Evolutionary conservation across 1,139 yeast species (phyloP).

Genomic region (Debaryomycetaceae sp.): DNA sequence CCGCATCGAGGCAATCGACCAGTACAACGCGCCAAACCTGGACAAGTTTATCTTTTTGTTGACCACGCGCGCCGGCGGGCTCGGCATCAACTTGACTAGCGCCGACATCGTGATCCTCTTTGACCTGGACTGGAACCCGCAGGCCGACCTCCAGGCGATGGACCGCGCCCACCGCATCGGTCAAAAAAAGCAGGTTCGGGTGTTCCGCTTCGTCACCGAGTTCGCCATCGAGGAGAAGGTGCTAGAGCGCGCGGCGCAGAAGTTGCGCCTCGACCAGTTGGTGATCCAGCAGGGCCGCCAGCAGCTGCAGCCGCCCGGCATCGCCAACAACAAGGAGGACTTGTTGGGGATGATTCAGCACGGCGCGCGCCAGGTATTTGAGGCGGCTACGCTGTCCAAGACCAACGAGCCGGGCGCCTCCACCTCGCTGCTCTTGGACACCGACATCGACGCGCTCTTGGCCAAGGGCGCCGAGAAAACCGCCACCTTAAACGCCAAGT

Average conservation of each 20-base stretch:
- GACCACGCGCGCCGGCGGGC: slow-evolving; percentile 85
- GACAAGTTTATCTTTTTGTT: slow-evolving; percentile 66
- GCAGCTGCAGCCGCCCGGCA: slow-evolving; percentile 35
- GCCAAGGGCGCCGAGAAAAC: slow-evolving; percentile 80
- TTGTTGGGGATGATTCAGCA: slow-evolving; percentile 74
- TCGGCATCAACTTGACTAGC: slow-evolving; percentile 73
- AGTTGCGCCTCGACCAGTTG: slow-evolving; percentile 70
- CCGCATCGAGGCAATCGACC: slow-evolving; percentile 72
- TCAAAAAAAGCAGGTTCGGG: slow-evolving; percentile 76
- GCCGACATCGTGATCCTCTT: slow-evolving; percentile 72
- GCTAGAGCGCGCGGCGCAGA: slow-evolving; percentile 75
- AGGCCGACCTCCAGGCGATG: slow-evolving; percentile 85
- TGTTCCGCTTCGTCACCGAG: slow-evolving; percentile 71
- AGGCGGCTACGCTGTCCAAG: slow-evolving; percentile 24
- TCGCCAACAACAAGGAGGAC: slow-evolving; percentile 52
- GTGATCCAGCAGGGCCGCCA: slow-evolving; percentile 76
- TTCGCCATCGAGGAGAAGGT: slow-evolving; percentile 81
- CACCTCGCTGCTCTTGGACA: slow-evolving; percentile 43
- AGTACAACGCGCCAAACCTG: slow-evolving; percentile 66
- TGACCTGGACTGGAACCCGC: slow-evolving; percentile 87
- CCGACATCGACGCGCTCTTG: slow-evolving; percentile 78
- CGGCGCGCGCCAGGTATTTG: slow-evolving; percentile 82
- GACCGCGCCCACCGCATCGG: slow-evolving; percentile 88
- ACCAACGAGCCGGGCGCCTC: slow-evolving; percentile 18
- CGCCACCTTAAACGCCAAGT: slow-evolving; percentile 67